These are phyloP conservation scores for Incumbomyces lentus DNA, from an alignment of 2,329 filamentous ascomycete genomes.

Conservation along the genomic window DNA sequence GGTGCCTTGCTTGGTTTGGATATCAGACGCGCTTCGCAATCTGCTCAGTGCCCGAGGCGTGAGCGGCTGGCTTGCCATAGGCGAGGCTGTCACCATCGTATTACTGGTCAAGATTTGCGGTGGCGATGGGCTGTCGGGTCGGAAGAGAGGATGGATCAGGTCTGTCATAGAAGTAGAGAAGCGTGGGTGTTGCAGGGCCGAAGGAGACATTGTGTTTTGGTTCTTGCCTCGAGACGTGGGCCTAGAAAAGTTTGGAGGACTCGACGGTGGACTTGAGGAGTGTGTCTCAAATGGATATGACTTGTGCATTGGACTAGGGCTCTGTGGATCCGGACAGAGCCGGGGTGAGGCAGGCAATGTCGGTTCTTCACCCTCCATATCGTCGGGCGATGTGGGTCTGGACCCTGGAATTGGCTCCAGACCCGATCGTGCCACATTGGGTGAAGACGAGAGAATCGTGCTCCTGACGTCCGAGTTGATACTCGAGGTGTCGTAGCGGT, in stretches of 20 bases:
- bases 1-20: slow-evolving; percentile 7
- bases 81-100: slow-evolving; percentile 46
- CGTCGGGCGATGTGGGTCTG: slow-evolving; percentile 18
- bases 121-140: slow-evolving; percentile 43
- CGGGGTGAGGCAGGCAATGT: slow-evolving; percentile 17
- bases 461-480: slow-evolving; percentile 18
- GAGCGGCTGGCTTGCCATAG: slow-evolving; percentile 44
- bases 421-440: slow-evolving; percentile 13
- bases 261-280: slow-evolving; percentile 19
- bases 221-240: slow-evolving; percentile 16
- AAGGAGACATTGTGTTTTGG: slow-evolving; percentile 6
- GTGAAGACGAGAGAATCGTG: slow-evolving; percentile 18
- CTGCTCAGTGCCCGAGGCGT: slow-evolving; percentile 28
- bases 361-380: slow-evolving; percentile 10
- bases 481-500: slow-evolving; percentile 18
- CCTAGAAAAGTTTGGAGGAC: slow-evolving; percentile 21
- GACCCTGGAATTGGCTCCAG: slow-evolving; percentile 21
- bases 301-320: slow-evolving; percentile 9
- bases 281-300: neutral
- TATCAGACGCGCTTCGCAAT: slow-evolving; percentile 20
- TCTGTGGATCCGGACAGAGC: neutral
- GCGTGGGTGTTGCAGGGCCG: neutral
- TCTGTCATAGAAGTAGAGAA: slow-evolving; percentile 30
- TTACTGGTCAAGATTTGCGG: slow-evolving; percentile 42
- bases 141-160: slow-evolving; percentile 50